These are phyloP conservation scores for Cercospora sp. DNA, from an alignment of 2,329 filamentous ascomycete species.

Conservation along the genomic window DNA sequence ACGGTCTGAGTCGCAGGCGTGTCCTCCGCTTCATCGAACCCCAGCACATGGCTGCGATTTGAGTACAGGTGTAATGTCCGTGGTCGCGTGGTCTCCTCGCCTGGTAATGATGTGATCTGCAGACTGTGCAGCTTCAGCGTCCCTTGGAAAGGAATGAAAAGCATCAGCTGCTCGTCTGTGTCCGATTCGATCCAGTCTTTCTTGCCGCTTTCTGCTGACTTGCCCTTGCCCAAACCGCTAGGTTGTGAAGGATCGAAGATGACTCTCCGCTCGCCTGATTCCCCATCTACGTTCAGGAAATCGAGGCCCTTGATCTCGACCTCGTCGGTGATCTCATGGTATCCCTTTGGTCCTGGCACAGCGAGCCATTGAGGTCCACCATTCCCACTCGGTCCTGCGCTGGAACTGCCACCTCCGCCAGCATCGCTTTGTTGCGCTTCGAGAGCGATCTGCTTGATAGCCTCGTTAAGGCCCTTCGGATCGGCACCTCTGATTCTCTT, in stretches of 20 bases:
- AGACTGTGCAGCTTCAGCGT: conserved; percentile 84
- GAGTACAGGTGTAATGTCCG: conserved; percentile 81
- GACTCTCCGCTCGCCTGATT: conserved; percentile 69
- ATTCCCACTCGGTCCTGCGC: conserved; percentile 45
- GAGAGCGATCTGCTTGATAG: conserved; percentile 68
- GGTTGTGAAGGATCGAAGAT: conserved; percentile 71
- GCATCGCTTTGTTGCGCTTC: conserved; percentile 55
- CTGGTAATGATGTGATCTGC: conserved; percentile 81
- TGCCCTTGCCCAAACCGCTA: conserved; percentile 60
- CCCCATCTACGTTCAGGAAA: conserved; percentile 80
- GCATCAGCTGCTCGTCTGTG: conserved; percentile 92
- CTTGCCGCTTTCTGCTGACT: conserved; percentile 52
- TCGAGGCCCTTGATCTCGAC: conserved; percentile 79
- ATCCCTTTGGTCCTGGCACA: conserved; percentile 73
- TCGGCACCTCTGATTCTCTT: conserved; percentile 63
- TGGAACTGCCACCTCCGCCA: conserved; percentile 32
- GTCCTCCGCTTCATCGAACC: conserved; percentile 93
- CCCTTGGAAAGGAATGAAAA: conserved; percentile 86
- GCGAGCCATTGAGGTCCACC: conserved; percentile 65
- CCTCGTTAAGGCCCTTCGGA: conserved; percentile 65
- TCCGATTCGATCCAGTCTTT: conserved; percentile 93
- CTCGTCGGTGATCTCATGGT: conserved; percentile 78
- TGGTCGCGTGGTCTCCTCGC: conserved; percentile 77
- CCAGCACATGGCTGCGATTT: conserved; percentile 85
- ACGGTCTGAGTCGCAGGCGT: conserved; percentile 77